Conservation (phyloP, 2,329 filamentous ascomycete species). For the Stagonosporopsis tanaceti region DNA sequence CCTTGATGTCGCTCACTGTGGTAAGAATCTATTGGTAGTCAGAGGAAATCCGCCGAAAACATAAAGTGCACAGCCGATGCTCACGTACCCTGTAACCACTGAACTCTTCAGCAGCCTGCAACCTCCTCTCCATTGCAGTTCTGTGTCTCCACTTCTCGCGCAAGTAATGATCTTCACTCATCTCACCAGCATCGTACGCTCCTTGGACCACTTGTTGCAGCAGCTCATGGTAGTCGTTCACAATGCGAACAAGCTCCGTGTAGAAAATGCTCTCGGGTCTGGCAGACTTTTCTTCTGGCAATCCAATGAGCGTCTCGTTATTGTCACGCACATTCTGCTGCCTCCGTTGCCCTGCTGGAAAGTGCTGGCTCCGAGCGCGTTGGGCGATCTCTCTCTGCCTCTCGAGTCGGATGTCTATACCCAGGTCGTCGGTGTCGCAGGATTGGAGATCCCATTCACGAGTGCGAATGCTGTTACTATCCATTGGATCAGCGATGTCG, state of each 20-base stretch:
- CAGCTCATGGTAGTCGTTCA: slow-evolving; percentile 5
- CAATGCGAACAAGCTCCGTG: background rate
- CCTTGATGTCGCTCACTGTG: background rate
- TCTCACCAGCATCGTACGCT: slow-evolving; percentile 4
- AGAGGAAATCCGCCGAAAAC: background rate
- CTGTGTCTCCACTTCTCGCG: slow-evolving; percentile 6
- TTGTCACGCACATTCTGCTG: background rate
- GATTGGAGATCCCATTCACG: slow-evolving; percentile 7
- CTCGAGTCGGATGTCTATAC: background rate
- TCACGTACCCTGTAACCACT: slow-evolving; percentile 3
- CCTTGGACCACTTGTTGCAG: background rate
- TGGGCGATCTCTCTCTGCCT: background rate
- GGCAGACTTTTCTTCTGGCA: background rate
- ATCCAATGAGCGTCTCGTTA: background rate
- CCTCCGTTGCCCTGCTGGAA: background rate
- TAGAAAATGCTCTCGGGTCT: slow-evolving; percentile 10
- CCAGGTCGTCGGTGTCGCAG: slow-evolving; percentile 1
- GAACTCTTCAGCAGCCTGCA: background rate
- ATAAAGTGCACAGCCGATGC: too few relatives aligned
- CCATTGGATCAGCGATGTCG: background rate
- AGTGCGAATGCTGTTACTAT: background rate
- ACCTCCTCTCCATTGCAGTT: background rate
- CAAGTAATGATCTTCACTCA: slow-evolving; percentile 2
- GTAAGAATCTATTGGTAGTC: slow-evolving; percentile 8
- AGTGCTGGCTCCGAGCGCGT: background rate